Conservation (phyloP, 192 early-diverging fungal species). For the Lunasporangiospora selenospora region DNA sequence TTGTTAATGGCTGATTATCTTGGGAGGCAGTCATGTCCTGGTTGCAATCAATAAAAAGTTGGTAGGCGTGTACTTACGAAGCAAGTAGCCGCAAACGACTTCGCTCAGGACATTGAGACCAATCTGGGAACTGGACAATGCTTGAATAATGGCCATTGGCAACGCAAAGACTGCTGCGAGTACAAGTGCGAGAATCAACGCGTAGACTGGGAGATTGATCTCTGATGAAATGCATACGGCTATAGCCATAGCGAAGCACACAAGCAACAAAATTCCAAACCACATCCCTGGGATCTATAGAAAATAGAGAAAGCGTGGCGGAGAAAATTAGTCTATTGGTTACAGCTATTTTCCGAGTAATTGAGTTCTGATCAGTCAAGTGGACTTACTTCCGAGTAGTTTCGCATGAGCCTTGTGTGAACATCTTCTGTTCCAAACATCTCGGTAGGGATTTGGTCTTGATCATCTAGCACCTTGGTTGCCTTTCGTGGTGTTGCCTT, state of each 20-base stretch:
- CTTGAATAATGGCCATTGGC: conserved; percentile 61
- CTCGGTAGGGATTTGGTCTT: conserved; percentile 38
- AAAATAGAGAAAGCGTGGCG: conserved; percentile 16
- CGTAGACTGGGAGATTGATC: conserved; percentile 54
- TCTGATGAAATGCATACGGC: conserved; percentile 32
- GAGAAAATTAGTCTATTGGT: too few species aligned
- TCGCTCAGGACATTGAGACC: conserved; percentile 66
- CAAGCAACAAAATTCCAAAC: conserved; percentile 55
- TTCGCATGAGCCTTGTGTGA: conserved; percentile 32
- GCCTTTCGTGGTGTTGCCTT: conserved; percentile 2
- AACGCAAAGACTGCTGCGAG: conserved; percentile 54
- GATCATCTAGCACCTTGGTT: conserved; percentile 4
- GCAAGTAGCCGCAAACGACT: conserved; percentile 59
- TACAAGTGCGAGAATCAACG: conserved; percentile 51
- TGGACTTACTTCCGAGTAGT: conserved; percentile 22
- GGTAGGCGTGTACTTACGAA: conserved; percentile 40
- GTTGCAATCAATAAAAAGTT: too few species aligned
- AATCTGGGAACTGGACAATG: conserved; percentile 58
- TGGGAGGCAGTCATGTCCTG: too few species aligned
- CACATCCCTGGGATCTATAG: conserved; percentile 60
- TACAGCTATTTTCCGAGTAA: too few species aligned
- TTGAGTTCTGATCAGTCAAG: too few species aligned
- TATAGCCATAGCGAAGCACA: conserved; percentile 48
- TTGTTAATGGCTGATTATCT: too few species aligned
- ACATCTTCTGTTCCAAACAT: conserved; percentile 43